phyloP scores from a whole-genome alignment of 352 stramenopile genomes.

The Globisporangium okanoganense region DNA sequence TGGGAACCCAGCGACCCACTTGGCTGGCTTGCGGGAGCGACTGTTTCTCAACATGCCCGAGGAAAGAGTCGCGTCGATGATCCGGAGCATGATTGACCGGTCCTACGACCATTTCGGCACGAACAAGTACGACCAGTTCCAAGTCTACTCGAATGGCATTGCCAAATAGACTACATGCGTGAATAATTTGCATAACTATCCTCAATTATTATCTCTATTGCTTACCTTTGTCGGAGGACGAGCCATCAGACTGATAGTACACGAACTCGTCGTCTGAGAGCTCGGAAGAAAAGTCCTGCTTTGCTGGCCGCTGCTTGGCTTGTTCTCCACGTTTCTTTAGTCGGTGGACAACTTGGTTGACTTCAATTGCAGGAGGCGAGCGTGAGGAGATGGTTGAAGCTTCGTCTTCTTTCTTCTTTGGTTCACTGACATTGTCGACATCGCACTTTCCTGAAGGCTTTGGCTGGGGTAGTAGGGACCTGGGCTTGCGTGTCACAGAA shows the following conservation, averaged over 20 bases:
- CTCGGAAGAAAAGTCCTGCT: not conserved
- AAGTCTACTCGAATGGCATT: constrained; percentile 91
- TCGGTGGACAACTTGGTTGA: not conserved
- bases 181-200: not conserved
- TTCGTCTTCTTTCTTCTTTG: too few species aligned
- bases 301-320: not conserved
- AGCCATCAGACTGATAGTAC: not conserved
- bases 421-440: too few species aligned
- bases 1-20: constrained; percentile 24
- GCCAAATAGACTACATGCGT: constrained; percentile 43
- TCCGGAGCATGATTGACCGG: constrained; percentile 92
- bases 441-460: not conserved
- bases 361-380: not conserved
- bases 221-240: not conserved
- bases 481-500: not conserved
- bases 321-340: not conserved
- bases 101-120: constrained; percentile 95
- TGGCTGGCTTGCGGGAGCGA: constrained; percentile 54
- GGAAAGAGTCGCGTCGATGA: constrained; percentile 54
- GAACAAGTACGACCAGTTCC: constrained; percentile 94
- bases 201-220: too few species aligned
- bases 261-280: not conserved
- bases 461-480: not conserved
- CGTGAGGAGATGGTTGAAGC: not conserved
- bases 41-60: constrained; percentile 66